A percentile compares a stretch with the other conserved stretches of the same genome.
Conservation (phyloP, 2,329 filamentous ascomycete species). For the Lecanosticta acicola region DNA sequence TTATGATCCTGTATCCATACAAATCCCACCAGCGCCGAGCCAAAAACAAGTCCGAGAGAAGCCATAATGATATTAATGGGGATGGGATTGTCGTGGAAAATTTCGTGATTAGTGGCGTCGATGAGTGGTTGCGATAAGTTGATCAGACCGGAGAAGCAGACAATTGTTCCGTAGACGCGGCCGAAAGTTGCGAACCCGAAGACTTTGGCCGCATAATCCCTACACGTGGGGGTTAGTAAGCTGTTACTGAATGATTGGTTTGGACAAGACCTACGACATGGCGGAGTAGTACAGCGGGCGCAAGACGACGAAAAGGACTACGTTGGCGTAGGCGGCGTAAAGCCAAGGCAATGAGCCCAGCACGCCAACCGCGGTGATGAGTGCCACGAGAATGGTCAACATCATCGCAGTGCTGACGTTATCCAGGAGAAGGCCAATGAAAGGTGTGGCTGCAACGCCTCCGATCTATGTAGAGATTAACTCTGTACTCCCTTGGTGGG, state of each 20-base stretch:
- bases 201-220: conserved; percentile 80
- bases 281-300: conserved; percentile 86
- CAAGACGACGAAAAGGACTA: conserved; percentile 75
- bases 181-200: conserved; percentile 93
- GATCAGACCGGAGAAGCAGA: conserved; percentile 73
- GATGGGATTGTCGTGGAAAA: conserved; percentile 65
- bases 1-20: conserved; percentile 41
- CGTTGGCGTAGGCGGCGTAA: conserved; percentile 69
- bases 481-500: not conserved
- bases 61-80: conserved; percentile 71
- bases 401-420: conserved; percentile 66
- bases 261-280: conserved; percentile 49
- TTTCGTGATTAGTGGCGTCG: conserved; percentile 68
- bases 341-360: conserved; percentile 68
- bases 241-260: not conserved
- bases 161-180: conserved; percentile 83
- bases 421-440: conserved; percentile 76
- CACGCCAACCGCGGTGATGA: conserved; percentile 68
- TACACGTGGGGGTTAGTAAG: conserved; percentile 5
- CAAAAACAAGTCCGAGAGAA: conserved; percentile 56
- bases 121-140: conserved; percentile 79
- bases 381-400: conserved; percentile 62
- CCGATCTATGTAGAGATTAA: conserved; percentile 47
- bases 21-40: conserved; percentile 60
- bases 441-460: conserved; percentile 76